Base-by-base conservation (phyloP, 1,284 basidiomycete species). In the Volvariella volvacea region DNA sequence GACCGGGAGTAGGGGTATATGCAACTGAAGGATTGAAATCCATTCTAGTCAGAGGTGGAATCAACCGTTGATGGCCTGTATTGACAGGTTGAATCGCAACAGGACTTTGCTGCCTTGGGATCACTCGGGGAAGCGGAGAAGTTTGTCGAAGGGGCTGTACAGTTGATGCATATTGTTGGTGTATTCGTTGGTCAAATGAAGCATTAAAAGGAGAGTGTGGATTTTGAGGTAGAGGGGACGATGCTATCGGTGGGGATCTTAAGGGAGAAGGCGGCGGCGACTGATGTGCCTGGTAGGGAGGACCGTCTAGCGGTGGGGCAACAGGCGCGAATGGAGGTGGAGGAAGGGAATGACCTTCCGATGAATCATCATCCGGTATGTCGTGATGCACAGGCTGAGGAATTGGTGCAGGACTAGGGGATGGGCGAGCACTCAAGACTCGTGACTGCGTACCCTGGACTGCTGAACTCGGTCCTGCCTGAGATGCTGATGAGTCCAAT, bases 1-100 rank as follows among this genome's bases (percentile, higher is more conserved):
- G 44, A 14, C 20, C 46, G 41, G 49, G 16, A 20, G 43, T 30
- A 47, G 44, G 16, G 15, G 53, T 55, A 51, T 81, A 80, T 4
- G 77, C 75, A 42, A 73, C 54, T 14, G 66, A 69, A 22, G 73
- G 71, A 55, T 79, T 58, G 55, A 75, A 73, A 15, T 54, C 50
- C 50, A 66, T 47, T 30, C 52, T n/a, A n/a, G n/a, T n/a, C n/a
- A n/a, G n/a, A n/a, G n/a, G 52, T 41, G 62, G 53, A 16, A 45
- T 38, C 32, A 44, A 22, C 16, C 41, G 2, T 32, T 44, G 42
- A n/a, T n/a, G n/a, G 19, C 41, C 33, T 22, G 38, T 30, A 38
- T 34, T 38, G 38, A 21, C 10, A 17, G 25, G 25, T 28, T 38
- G 31, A 20, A 15, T 8, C 33, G 32, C 22, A 16, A 38, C 9